Conservation (phyloP, 1,284 basidiomycete species). For the Cystobasidium sp. region DNA sequence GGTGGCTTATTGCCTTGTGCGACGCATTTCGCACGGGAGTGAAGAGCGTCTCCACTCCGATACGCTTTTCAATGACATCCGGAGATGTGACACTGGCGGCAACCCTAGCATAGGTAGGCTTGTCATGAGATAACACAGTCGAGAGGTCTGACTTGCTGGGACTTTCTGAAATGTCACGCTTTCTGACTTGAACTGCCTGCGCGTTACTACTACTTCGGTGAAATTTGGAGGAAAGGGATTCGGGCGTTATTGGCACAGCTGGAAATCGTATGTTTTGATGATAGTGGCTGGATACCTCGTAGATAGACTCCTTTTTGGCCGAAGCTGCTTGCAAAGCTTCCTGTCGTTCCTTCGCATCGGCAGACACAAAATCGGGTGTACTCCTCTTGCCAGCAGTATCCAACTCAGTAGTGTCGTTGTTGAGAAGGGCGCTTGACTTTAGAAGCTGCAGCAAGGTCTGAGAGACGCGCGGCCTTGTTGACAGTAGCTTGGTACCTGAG, state of each 20-base stretch:
- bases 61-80: conserved; percentile 11
- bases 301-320: neutral
- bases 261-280: neutral
- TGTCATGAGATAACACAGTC: neutral
- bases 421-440: neutral
- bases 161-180: too few species aligned
- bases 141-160: neutral
- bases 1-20: neutral
- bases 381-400: neutral
- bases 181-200: too few species aligned
- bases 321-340: neutral
- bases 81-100: conserved; percentile 1
- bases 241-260: neutral
- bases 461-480: neutral
- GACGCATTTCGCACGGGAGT: neutral
- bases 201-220: too few species aligned
- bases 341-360: neutral
- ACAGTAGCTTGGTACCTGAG: too few species aligned
- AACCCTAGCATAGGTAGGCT: neutral
- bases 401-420: neutral
- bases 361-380: neutral
- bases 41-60: conserved; percentile 17
- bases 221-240: too few species aligned
- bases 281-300: neutral
- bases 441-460: neutral